These are phyloP conservation scores for Fusarium udum DNA, from an alignment of 2,329 filamentous ascomycete species.

Conservation along the genomic window DNA sequence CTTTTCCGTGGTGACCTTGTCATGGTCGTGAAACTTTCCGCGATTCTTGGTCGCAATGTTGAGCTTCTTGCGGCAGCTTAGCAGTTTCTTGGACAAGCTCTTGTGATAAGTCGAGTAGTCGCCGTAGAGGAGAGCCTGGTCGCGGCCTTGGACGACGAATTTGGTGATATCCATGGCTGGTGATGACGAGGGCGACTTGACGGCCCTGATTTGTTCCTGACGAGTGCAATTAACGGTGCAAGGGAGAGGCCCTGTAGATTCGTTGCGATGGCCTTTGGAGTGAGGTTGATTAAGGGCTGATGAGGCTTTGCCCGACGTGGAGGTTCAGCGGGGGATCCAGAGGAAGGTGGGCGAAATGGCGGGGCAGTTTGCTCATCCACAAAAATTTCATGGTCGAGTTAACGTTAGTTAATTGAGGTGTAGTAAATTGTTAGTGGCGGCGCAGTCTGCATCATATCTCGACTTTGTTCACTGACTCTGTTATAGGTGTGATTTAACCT, in stretches of 20 bases:
- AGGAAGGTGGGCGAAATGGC: constrained; percentile 32
- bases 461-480: background rate
- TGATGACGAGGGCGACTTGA: background rate
- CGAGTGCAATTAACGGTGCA: background rate
- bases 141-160: constrained; percentile 80
- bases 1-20: constrained; percentile 76
- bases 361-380: constrained; percentile 35
- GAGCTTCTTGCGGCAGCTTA: constrained; percentile 85
- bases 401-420: constrained; percentile 12
- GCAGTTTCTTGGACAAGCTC: constrained; percentile 81
- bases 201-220: background rate
- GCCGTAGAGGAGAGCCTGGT: constrained; percentile 85
- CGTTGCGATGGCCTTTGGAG: constrained; percentile 8
- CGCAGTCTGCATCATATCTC: background rate
- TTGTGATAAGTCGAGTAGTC: constrained; percentile 88
- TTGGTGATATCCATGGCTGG: constrained; percentile 85
- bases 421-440: constrained; percentile 32
- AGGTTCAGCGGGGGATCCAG: constrained; percentile 42
- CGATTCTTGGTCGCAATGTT: constrained; percentile 85
- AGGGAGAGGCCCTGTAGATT: background rate
- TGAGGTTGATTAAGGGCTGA: constrained; percentile 30
- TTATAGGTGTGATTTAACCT: no score
- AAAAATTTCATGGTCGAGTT: constrained; percentile 21
- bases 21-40: constrained; percentile 82
- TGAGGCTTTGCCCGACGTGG: constrained; percentile 41